These are phyloP conservation scores for Brassica hybrid DNA, from an alignment of 441 rosid species.

Conservation along the genomic window DNA sequence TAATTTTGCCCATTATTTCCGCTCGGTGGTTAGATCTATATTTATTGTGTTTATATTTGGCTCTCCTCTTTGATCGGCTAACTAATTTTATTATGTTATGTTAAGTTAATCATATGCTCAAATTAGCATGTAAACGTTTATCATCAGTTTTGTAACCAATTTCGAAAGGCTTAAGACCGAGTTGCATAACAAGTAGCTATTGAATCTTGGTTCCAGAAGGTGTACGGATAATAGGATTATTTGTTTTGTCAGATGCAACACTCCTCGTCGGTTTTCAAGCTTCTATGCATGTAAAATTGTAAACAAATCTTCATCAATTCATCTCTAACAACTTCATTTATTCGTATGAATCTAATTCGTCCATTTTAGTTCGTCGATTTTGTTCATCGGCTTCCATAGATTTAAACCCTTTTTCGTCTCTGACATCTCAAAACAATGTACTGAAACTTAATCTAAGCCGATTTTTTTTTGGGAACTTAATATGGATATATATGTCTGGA, in stretches of 20 bases:
- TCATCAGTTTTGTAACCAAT: conserved; percentile 28
- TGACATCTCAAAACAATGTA: neutral
- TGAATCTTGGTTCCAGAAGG: conserved; percentile 3
- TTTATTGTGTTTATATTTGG: conserved; percentile 33
- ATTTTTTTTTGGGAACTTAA: too few relatives aligned
- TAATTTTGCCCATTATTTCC: conserved; percentile 12
- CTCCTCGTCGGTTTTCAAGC: neutral
- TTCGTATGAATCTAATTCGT: conserved; percentile 1
- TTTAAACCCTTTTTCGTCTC: too few relatives aligned
- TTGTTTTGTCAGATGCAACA: neutral
- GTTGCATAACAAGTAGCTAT: neutral
- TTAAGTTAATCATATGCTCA: conserved; percentile 15
- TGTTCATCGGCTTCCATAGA: neutral
- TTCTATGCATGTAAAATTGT: conserved; percentile 12
- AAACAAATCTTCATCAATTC: neutral
- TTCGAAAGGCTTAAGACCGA: neutral
- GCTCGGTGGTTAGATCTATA: conserved; percentile 26
- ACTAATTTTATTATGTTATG: neutral
- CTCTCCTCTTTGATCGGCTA: conserved; percentile 29
- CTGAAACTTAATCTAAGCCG: neutral
- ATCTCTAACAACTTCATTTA: conserved; percentile 8
- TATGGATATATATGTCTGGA: too few relatives aligned
- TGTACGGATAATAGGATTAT: conserved; percentile 3
- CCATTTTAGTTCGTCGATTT: neutral
- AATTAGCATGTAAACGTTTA: conserved; percentile 26